Conservation (phyloP, 2,329 filamentous ascomycete genomes). For the Pezicula radicicola region DNA sequence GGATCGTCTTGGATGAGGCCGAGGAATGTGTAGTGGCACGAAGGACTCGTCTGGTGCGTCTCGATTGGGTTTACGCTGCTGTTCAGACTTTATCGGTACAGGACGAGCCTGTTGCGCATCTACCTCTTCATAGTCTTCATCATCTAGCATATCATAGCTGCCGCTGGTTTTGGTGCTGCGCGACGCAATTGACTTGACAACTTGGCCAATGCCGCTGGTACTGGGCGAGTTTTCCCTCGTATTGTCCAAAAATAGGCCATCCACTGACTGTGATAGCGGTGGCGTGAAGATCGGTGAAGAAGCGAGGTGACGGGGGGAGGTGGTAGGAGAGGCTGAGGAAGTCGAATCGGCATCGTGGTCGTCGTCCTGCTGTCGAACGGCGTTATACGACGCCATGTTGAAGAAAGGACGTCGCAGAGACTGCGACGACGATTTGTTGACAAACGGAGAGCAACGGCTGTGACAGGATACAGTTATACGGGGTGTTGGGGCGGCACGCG, state of each 20-base stretch:
- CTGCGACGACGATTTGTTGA: too few species aligned
- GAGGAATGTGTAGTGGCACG: conserved; percentile 13
- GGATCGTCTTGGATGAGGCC: conserved; percentile 12
- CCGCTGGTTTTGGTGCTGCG: conserved; percentile 8
- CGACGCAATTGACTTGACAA: conserved; percentile 10
- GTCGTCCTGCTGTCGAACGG: not conserved
- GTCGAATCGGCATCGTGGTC: conserved; percentile 38
- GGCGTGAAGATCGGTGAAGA: conserved; percentile 12
- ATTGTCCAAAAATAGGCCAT: conserved; percentile 21
- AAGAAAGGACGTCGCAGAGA: too few species aligned
- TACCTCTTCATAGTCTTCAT: conserved; percentile 15
- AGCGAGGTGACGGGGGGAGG: conserved; percentile 31
- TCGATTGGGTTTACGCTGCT: not conserved
- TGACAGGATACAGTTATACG: too few species aligned
- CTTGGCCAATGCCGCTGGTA: conserved; percentile 3
- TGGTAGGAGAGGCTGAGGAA: conserved; percentile 66
- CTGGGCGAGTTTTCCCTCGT: conserved; percentile 10
- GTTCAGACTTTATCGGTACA: conserved; percentile 3
- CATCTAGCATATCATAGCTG: conserved; percentile 17
- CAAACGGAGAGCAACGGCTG: too few species aligned
- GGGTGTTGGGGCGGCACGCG: too few species aligned
- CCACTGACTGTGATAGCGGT: conserved; percentile 1
- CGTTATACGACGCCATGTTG: not conserved
- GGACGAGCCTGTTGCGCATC: conserved; percentile 2
- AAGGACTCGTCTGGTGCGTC: not conserved